A percentile compares a stretch with the other conserved stretches of the same genome.
Conservation (phyloP, 768 basidiomycete genomes). For the Leucogyrophana mollusca region DNA sequence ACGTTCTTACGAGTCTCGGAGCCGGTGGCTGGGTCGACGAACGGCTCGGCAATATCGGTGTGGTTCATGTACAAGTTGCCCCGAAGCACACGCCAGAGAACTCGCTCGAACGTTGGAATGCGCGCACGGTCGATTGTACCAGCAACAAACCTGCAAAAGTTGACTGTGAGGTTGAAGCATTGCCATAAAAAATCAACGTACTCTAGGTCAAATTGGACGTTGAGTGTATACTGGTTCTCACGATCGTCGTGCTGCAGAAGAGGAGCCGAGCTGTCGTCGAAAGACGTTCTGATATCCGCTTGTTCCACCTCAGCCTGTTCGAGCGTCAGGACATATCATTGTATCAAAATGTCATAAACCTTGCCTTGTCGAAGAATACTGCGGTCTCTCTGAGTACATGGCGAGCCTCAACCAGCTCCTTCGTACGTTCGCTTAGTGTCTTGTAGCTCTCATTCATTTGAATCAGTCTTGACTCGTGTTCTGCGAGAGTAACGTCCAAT, state of each 20-base stretch:
- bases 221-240: constrained; percentile 57
- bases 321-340: constrained; percentile 8
- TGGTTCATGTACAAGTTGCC: constrained; percentile 99
- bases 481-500: constrained; percentile 80
- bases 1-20: constrained; percentile 93
- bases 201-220: constrained; percentile 85
- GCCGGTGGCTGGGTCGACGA: constrained; percentile 83
- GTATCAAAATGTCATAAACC: constrained; percentile 15
- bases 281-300: constrained; percentile 79
- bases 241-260: constrained; percentile 90
- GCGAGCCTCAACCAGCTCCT: constrained; percentile 89
- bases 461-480: constrained; percentile 79
- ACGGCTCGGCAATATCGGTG: constrained; percentile 90
- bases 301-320: constrained; percentile 75
- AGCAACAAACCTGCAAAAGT: constrained; percentile 75
- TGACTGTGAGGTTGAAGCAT: constrained; percentile 1
- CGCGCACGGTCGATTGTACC: constrained; percentile 94
- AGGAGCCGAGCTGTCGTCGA: constrained; percentile 90
- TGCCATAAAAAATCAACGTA: constrained; percentile 33
- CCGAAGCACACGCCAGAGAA: constrained; percentile 96
- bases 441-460: constrained; percentile 96
- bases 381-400: constrained; percentile 94
- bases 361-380: constrained; percentile 88
- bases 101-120: constrained; percentile 92
- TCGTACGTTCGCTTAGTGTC: constrained; percentile 78